A percentile compares a stretch with the other conserved stretches of the same genome.
Evolutionary conservation across 148 eudicot genomes (phyloP).

Genomic region (Persicaria maculosa): DNA sequence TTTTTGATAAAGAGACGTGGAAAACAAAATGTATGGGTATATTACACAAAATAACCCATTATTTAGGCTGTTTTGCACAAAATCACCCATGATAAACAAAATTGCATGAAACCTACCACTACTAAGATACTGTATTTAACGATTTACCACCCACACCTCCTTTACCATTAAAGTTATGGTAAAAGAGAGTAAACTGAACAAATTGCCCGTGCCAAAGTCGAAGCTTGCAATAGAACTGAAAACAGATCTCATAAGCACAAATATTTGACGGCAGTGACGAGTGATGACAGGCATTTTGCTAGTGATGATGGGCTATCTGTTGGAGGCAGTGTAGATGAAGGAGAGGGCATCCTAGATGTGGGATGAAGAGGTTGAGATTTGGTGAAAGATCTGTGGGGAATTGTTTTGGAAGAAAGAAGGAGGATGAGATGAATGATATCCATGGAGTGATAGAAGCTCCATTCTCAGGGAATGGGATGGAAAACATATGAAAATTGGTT

Average conservation of each 20-base stretch:
- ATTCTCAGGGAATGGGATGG: too few relatives aligned
- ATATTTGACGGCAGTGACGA: not conserved
- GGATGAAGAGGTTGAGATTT: too few relatives aligned
- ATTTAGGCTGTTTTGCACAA: not conserved
- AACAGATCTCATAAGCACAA: not conserved
- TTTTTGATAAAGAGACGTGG: too few relatives aligned
- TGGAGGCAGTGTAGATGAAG: not conserved
- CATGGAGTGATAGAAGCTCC: not conserved
- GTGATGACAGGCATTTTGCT: not conserved
- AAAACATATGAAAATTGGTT: too few relatives aligned
- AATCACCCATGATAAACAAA: not conserved
- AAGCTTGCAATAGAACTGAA: not conserved
- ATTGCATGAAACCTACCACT: not conserved
- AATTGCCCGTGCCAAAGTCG: not conserved
- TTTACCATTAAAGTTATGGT: not conserved
- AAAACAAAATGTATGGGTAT: too few relatives aligned
- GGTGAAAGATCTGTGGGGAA: not conserved
- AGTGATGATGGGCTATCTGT: not conserved
- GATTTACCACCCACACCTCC: not conserved
- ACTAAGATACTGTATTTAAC: too few relatives aligned
- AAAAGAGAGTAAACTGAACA: not conserved
- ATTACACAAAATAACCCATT: not conserved
- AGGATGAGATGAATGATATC: not conserved
- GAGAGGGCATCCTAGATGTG: not conserved
- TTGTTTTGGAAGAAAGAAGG: not conserved